Evolutionary conservation across 177 flowering plant species (phyloP).

Genomic region (Vitis hybrid): DNA sequence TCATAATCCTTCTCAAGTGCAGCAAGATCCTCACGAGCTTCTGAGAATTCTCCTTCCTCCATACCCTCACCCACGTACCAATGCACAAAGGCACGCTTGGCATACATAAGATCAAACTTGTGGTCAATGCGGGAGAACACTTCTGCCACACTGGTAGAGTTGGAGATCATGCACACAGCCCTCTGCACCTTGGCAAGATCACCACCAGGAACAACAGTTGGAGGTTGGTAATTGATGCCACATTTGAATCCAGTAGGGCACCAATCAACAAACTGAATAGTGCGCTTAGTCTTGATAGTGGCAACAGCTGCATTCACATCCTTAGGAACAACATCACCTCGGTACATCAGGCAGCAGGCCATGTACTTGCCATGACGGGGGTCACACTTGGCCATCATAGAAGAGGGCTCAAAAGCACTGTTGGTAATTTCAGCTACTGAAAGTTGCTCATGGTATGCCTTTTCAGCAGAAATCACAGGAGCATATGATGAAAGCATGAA

Average conservation of each 20-base stretch:
- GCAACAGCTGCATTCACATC: conserved; percentile 75
- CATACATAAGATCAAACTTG: conserved; percentile 75
- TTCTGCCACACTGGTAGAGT: conserved; percentile 79
- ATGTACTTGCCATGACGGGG: conserved; percentile 82
- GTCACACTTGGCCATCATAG: conserved; percentile 85
- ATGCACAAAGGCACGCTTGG: conserved; percentile 74
- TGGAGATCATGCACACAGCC: conserved; percentile 86
- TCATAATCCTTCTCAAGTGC: conserved; percentile 85
- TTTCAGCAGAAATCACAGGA: conserved; percentile 82
- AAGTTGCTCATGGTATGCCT: conserved; percentile 79
- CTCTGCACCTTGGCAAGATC: conserved; percentile 83
- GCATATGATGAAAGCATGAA: conserved; percentile 87
- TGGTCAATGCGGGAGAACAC: conserved; percentile 67
- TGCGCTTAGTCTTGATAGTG: conserved; percentile 73
- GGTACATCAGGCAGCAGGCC: conserved; percentile 85
- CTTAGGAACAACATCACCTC: conserved; percentile 84
- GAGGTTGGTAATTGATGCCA: conserved; percentile 85
- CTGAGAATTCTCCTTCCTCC: conserved; percentile 82
- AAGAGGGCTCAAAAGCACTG: conserved; percentile 73
- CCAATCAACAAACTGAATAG: conserved; percentile 84
- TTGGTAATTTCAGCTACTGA: conserved; percentile 80
- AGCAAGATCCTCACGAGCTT: conserved; percentile 85
- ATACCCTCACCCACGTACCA: conserved; percentile 81
- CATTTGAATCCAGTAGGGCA: conserved; percentile 92
- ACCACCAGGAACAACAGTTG: conserved; percentile 71